Evolutionary conservation across 164 flowering plant genomes (phyloP).

Genomic region (Nelumbo lutea): DNA sequence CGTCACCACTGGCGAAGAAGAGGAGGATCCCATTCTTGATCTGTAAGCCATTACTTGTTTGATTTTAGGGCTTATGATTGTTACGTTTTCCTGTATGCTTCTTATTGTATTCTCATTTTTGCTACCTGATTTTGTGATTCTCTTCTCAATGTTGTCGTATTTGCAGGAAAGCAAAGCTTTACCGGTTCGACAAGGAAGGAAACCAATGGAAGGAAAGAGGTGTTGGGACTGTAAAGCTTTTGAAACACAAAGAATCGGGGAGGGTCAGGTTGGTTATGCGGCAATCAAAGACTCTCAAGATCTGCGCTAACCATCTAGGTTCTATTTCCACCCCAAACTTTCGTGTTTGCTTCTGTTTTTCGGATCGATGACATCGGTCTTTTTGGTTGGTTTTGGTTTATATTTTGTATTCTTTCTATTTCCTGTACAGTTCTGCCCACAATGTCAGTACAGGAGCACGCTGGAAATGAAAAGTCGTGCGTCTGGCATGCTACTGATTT

Average conservation of each 20-base stretch:
- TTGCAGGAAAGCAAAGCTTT: slow-evolving; percentile 40
- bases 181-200: slow-evolving; percentile 35
- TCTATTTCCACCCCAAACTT: not conserved
- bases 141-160: not conserved
- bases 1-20: slow-evolving; percentile 80
- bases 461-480: slow-evolving; percentile 35
- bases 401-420: not conserved
- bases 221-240: slow-evolving; percentile 33
- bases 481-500: slow-evolving; percentile 44
- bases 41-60: slow-evolving; percentile 19
- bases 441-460: slow-evolving; percentile 29
- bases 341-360: not conserved
- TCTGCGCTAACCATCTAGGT: slow-evolving; percentile 42
- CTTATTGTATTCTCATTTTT: not conserved
- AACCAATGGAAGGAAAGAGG: slow-evolving; percentile 50
- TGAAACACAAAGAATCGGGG: slow-evolving; percentile 37
- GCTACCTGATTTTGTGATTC: not conserved
- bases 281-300: slow-evolving; percentile 35
- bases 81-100: slow-evolving; percentile 8
- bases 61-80: slow-evolving; percentile 4
- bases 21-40: slow-evolving; percentile 66
- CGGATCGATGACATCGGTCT: not conserved
- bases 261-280: slow-evolving; percentile 38
- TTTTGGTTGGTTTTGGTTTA: not conserved
- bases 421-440: slow-evolving; percentile 23